phyloP scores from a whole-genome alignment of 805 yeast species.

The Ogataea philodendri region DNA sequence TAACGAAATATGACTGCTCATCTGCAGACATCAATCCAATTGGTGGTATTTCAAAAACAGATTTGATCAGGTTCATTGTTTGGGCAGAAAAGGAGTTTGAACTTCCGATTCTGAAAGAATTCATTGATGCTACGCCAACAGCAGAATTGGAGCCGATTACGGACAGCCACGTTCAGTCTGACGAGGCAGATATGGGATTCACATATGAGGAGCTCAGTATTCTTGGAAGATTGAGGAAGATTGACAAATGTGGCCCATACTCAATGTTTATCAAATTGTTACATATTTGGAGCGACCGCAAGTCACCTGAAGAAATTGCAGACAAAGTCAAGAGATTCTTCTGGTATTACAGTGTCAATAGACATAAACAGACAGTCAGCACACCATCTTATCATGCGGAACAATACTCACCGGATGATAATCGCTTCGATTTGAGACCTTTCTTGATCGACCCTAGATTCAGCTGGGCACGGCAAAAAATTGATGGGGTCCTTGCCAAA shows the following conservation, averaged over 20 bases:
- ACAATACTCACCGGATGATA: constrained; percentile 97
- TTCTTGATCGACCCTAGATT: constrained; percentile 87
- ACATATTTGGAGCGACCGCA: constrained; percentile 87
- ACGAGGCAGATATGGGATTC: constrained; percentile 98
- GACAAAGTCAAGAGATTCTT: constrained; percentile 90
- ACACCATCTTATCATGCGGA: constrained; percentile 98
- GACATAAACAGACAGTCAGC: constrained; percentile 96
- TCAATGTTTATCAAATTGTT: constrained; percentile 87
- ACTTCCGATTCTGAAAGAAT: constrained; percentile 72
- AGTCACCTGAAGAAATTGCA: constrained; percentile 82
- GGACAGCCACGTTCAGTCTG: constrained; percentile 87
- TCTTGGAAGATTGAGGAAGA: constrained; percentile 87
- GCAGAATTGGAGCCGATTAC: constrained; percentile 98
- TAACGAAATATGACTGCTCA: constrained; percentile 96
- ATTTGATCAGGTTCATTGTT: constrained; percentile 77
- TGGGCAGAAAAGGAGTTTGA: constrained; percentile 72
- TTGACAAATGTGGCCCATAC: constrained; percentile 94
- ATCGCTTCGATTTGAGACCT: constrained; percentile 94
- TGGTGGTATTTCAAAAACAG: constrained; percentile 97
- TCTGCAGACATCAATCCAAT: constrained; percentile 97
- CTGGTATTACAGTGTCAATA: constrained; percentile 89
- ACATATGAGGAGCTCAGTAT: constrained; percentile 90
- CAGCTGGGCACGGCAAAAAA: constrained; percentile 85
- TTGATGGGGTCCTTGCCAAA: constrained; percentile 73
- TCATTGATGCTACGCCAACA: constrained; percentile 91